Conservation (phyloP, 73 alveolate genomes). For the Symbiodinium pilosum region DNA sequence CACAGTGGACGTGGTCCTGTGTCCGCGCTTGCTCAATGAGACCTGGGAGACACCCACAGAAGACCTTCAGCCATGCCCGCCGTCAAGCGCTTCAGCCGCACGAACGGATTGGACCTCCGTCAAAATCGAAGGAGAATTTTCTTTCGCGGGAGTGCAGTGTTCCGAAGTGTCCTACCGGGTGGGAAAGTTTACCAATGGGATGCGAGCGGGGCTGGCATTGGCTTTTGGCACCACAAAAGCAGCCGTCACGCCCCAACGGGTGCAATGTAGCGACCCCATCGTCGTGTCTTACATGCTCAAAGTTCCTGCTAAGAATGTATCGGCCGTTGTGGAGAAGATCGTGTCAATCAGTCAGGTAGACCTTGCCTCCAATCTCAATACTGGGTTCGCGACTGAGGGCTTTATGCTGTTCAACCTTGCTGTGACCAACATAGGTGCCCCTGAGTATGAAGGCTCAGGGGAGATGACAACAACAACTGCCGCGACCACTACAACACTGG, state of each 20-base stretch:
- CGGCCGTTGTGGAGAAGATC: neutral
- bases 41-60: neutral
- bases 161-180: neutral
- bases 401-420: neutral
- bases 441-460: neutral
- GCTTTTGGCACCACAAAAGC: neutral
- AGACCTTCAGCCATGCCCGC: neutral
- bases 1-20: no score
- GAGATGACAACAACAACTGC: neutral
- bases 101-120: conserved; percentile 2
- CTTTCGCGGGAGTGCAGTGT: neutral
- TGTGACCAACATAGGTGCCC: neutral
- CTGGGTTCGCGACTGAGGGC: conserved; percentile 1
- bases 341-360: neutral
- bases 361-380: neutral
- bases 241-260: neutral
- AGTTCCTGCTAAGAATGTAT: neutral
- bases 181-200: neutral
- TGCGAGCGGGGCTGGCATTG: neutral
- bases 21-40: no score
- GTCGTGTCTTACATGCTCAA: neutral
- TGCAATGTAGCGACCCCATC: neutral
- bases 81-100: neutral
- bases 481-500: neutral
- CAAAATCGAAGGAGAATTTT: neutral